Percentiles rank a stretch among this genome's conserved stretches.
These are phyloP conservation scores for Mycosarcoma mackinlayi DNA, from an alignment of 1,284 basidiomycete genomes.

Conservation along the genomic window DNA sequence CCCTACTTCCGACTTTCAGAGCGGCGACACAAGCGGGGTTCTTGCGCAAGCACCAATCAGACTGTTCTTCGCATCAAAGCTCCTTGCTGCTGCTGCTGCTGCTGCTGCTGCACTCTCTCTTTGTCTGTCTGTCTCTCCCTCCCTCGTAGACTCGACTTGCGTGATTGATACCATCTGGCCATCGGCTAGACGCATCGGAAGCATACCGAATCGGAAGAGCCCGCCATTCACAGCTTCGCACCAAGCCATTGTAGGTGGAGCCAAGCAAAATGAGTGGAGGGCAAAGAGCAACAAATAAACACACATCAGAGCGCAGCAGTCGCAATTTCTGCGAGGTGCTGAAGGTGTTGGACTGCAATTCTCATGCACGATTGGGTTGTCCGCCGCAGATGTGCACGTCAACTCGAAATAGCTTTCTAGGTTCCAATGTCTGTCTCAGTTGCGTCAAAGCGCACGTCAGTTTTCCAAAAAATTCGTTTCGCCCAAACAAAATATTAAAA, in stretches of 20 bases:
- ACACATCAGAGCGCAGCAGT: not conserved
- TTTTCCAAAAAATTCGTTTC: not conserved
- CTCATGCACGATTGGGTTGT: no score
- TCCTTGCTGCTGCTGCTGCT: not conserved
- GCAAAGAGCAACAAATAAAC: not conserved
- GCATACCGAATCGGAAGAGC: no score
- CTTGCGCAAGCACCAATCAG: conserved; percentile 11
- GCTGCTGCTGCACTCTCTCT: not conserved
- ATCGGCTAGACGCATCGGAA: no score
- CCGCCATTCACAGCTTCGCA: no score
- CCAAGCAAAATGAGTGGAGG: not conserved
- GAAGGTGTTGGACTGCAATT: conserved; percentile 2
- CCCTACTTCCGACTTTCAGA: conserved; percentile 2
- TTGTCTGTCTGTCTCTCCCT: no score
- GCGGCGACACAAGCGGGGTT: conserved; percentile 22
- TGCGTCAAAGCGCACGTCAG: not conserved
- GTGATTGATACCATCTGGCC: no score
- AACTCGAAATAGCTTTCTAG: conserved; percentile 1
- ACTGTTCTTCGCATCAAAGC: not conserved
- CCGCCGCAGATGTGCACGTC: no score
- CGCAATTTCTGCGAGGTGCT: no score
- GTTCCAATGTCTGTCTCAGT: conserved; percentile 28
- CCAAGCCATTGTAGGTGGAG: conserved; percentile 1
- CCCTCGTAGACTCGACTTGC: no score
- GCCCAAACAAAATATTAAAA: conserved; percentile 8